phyloP scores from a whole-genome alignment of 768 basidiomycete genomes.

The Rubroboletus pulcherrimus region DNA sequence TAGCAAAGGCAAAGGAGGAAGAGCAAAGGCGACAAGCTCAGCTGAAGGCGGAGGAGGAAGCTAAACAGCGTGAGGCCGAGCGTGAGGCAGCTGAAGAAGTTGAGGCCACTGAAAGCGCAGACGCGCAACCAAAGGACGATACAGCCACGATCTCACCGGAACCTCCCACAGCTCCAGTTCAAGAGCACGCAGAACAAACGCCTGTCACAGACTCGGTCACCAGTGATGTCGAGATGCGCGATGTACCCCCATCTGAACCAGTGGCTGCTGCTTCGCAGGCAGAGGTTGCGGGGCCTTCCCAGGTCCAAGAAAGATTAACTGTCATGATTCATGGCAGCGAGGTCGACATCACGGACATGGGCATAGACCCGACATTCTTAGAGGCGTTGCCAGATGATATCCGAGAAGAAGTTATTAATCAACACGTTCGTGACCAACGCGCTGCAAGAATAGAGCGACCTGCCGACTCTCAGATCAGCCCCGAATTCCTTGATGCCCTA shows the following conservation, averaged over 20 bases:
- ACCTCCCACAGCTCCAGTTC: conserved; percentile 3
- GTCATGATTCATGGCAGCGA: conserved; percentile 89
- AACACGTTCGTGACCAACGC: conserved; percentile 91
- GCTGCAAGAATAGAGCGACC: conserved; percentile 72
- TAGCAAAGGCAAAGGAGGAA: conserved; percentile 45
- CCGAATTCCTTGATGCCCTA: conserved; percentile 93
- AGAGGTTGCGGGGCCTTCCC: conserved; percentile 31
- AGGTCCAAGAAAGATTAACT: conserved; percentile 63
- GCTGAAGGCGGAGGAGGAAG: conserved; percentile 49
- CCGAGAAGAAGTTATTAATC: conserved; percentile 96
- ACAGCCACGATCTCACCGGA: conserved; percentile 12
- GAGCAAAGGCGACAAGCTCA: conserved; percentile 42
- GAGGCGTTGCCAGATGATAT: conserved; percentile 98
- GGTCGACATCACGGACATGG: conserved; percentile 97
- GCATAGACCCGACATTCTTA: conserved; percentile 96
- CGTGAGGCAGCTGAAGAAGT: conserved; percentile 28
- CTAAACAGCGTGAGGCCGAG: conserved; percentile 38
- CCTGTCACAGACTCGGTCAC: conserved; percentile 31
- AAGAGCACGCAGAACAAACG: conserved; percentile 14
- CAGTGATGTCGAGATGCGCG: conserved; percentile 52
- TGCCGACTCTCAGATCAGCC: conserved; percentile 83
- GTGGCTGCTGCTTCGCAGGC: conserved; percentile 13
- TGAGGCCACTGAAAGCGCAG: conserved; percentile 32
- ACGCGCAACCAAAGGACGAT: conserved; percentile 12
- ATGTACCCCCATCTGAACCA: conserved; percentile 28